These are phyloP conservation scores for Orbilia javanica DNA, from an alignment of 2,329 filamentous ascomycete genomes.

Conservation along the genomic window DNA sequence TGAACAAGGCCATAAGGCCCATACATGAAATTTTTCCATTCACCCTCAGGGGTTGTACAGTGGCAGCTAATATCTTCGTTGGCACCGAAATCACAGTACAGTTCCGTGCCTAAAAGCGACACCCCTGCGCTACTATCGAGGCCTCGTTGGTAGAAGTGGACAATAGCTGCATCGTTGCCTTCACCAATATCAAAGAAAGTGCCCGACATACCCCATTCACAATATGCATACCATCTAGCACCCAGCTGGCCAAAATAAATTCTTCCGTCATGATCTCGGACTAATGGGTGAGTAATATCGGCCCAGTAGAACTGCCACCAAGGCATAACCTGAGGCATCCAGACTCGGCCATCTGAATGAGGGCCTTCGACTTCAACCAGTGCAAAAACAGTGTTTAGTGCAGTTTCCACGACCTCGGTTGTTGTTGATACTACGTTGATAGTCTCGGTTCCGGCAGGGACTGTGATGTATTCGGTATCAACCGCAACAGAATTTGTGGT, in stretches of 20 bases:
- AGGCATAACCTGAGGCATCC: not conserved
- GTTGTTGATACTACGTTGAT: not conserved
- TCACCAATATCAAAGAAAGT: not conserved
- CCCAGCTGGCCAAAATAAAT: not conserved
- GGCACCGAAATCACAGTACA: slow-evolving; percentile 1
- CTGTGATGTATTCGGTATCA: not conserved
- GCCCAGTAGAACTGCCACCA: not conserved
- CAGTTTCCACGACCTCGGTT: not conserved
- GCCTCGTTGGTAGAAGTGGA: not conserved
- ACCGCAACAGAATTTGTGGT: slow-evolving; percentile 1
- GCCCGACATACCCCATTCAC: not conserved
- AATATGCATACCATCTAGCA: not conserved
- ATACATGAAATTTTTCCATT: slow-evolving; percentile 16
- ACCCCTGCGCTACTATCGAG: not conserved
- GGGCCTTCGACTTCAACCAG: not conserved
- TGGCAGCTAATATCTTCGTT: not conserved
- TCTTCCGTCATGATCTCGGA: not conserved
- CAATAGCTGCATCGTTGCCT: not conserved
- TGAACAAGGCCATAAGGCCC: slow-evolving; percentile 1
- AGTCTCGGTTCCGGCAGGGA: not conserved
- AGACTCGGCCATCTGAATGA: not conserved
- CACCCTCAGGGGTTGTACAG: slow-evolving; percentile 9
- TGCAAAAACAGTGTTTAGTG: not conserved
- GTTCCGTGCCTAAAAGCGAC: not conserved
- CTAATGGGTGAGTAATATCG: not conserved